These are phyloP conservation scores for Amauroascus niger DNA, from an alignment of 2,329 filamentous ascomycete species.

Conservation along the genomic window DNA sequence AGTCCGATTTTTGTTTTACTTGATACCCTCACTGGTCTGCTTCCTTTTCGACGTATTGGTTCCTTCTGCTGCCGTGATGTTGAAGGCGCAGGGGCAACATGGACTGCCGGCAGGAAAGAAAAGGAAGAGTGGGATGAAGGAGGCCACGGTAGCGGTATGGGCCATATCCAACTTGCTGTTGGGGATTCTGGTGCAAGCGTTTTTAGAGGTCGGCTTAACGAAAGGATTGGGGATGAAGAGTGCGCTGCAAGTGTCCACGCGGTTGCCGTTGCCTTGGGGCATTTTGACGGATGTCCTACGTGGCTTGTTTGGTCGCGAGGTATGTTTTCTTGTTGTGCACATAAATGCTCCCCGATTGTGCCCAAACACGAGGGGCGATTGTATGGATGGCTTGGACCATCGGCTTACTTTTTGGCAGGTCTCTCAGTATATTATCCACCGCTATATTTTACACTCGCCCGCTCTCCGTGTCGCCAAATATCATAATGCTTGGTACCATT, in stretches of 20 bases:
- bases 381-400: not conserved
- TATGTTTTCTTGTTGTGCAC: conserved; percentile 25
- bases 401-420: conserved; percentile 32
- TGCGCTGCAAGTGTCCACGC: conserved; percentile 49
- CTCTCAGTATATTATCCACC: conserved; percentile 65
- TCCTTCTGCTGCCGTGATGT: conserved; percentile 56
- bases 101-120: conserved; percentile 40
- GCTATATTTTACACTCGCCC: conserved; percentile 57
- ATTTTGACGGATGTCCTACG: conserved; percentile 47
- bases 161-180: conserved; percentile 48
- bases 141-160: conserved; percentile 45
- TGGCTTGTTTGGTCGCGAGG: conserved; percentile 49
- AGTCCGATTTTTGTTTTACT: conserved; percentile 59
- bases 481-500: conserved; percentile 50
- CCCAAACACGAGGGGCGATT: not conserved
- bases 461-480: conserved; percentile 43
- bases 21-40: conserved; percentile 62
- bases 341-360: conserved; percentile 5
- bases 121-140: conserved; percentile 33
- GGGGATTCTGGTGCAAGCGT: conserved; percentile 45
- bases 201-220: conserved; percentile 47
- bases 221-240: conserved; percentile 45
- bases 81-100: conserved; percentile 57
- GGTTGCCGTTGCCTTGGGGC: conserved; percentile 53
- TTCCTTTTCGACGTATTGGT: conserved; percentile 61